These are phyloP conservation scores for Arthonia radiata DNA, from an alignment of 495 filamentous ascomycete genomes.

Conservation along the genomic window DNA sequence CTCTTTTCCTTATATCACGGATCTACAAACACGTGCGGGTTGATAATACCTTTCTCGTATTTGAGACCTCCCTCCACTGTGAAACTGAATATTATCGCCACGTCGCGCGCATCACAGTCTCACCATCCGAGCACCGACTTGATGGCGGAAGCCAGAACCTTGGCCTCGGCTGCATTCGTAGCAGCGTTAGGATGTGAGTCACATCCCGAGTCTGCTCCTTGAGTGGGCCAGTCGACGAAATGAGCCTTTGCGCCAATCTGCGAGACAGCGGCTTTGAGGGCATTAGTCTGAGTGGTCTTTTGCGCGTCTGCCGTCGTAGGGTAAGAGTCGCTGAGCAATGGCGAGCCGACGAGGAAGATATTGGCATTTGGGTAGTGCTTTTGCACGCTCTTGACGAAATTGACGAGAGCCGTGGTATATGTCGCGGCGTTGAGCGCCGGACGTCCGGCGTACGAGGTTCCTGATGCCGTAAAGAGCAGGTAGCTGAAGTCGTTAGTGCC, in stretches of 20 bases:
- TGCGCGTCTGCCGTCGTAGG: constrained; percentile 5
- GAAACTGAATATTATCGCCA: too few relatives aligned
- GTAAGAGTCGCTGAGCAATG: constrained; percentile 5
- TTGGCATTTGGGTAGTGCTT: constrained; percentile 4
- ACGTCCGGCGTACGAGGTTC: constrained; percentile 1
- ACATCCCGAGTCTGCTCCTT: constrained; percentile 4
- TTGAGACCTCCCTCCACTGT: too few relatives aligned
- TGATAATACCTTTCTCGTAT: too few relatives aligned
- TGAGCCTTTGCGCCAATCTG: constrained; percentile 5
- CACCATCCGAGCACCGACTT: too few relatives aligned
- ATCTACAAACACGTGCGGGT: too few relatives aligned
- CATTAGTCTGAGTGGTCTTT: constrained; percentile 5
- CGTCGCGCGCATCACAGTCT: too few relatives aligned
- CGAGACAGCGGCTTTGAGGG: constrained; percentile 4
- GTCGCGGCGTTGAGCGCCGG: constrained; percentile 1
- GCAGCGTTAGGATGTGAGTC: constrained; percentile 8
- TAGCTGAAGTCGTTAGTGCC: constrained; percentile 7
- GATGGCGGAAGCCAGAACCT: too few relatives aligned
- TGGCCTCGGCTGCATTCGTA: too few relatives aligned
- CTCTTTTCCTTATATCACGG: too few relatives aligned
- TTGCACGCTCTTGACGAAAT: constrained; percentile 4
- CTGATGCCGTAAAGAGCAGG: background rate
- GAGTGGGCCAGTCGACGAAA: constrained; percentile 6
- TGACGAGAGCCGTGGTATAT: constrained; percentile 3
- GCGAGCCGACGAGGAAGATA: constrained; percentile 3